Percentiles rank a stretch among this genome's conserved stretches.
phyloP scores from a whole-genome alignment of 768 basidiomycete species.

The Calocera cornea region DNA sequence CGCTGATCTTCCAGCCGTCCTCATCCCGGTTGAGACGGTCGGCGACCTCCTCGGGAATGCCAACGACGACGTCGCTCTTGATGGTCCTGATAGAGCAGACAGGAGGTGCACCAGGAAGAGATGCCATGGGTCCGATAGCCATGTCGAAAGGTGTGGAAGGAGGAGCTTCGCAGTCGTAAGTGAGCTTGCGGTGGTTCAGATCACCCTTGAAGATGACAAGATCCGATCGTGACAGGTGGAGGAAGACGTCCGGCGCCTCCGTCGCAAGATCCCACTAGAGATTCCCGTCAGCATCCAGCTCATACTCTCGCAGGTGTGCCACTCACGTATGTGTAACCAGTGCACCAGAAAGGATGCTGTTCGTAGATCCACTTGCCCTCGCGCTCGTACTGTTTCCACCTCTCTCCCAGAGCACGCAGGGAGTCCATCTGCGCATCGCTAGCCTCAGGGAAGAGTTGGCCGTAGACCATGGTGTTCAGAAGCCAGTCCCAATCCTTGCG shows the following conservation, averaged over 20 bases:
- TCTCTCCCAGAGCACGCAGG: slow-evolving; percentile 57
- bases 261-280: slow-evolving; percentile 55
- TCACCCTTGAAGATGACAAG: slow-evolving; percentile 91
- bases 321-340: slow-evolving; percentile 72
- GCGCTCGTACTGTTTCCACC: slow-evolving; percentile 93
- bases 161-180: slow-evolving; percentile 76
- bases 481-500: slow-evolving; percentile 92
- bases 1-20: slow-evolving; percentile 92
- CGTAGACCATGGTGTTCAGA: slow-evolving; percentile 74
- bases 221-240: slow-evolving; percentile 78
- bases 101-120: slow-evolving; percentile 71
- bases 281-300: not conserved
- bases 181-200: slow-evolving; percentile 81
- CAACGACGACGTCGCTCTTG: slow-evolving; percentile 92
- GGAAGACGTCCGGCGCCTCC: slow-evolving; percentile 82
- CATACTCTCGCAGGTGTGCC: not conserved
- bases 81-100: slow-evolving; percentile 79
- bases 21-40: slow-evolving; percentile 73
- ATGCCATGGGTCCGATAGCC: slow-evolving; percentile 88
- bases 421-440: slow-evolving; percentile 69
- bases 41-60: slow-evolving; percentile 53
- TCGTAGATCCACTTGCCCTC: slow-evolving; percentile 92
- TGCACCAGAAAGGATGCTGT: slow-evolving; percentile 89
- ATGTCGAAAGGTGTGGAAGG: slow-evolving; percentile 77
- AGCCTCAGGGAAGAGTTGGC: slow-evolving; percentile 79